These are phyloP conservation scores for Capsicum pubescens DNA, from an alignment of 257 asterid genomes.

Conservation along the genomic window DNA sequence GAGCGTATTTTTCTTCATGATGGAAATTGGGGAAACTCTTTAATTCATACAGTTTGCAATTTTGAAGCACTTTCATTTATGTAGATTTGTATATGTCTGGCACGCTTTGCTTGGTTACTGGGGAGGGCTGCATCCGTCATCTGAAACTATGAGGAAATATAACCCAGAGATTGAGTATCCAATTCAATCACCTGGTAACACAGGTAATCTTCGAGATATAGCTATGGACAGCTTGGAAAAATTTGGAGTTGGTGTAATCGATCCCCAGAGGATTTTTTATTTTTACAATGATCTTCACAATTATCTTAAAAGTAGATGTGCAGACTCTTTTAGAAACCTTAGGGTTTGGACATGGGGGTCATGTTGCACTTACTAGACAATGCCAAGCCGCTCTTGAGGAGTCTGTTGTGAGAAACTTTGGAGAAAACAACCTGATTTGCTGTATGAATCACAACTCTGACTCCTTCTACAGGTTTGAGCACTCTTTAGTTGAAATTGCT, in stretches of 20 bases:
- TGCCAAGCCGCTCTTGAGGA: no score
- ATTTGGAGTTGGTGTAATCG: slow-evolving; percentile 69
- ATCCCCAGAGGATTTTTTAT: slow-evolving; percentile 49
- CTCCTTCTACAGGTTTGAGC: no score
- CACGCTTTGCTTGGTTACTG: slow-evolving; percentile 79
- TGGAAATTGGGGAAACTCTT: background rate
- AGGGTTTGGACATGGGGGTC: no score
- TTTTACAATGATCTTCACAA: slow-evolving; percentile 75
- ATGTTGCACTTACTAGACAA: no score
- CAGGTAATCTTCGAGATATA: slow-evolving; percentile 56
- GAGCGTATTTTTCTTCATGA: background rate
- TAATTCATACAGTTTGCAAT: background rate
- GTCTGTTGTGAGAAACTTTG: no score
- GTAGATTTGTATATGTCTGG: slow-evolving; percentile 63
- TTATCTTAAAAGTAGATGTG: slow-evolving; percentile 80
- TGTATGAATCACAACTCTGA: no score
- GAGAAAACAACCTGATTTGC: no score
- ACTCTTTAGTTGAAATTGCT: no score
- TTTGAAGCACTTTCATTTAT: slow-evolving; percentile 1
- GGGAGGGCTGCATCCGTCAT: slow-evolving; percentile 62
- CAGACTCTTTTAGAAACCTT: slow-evolving; percentile 58
- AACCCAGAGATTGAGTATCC: slow-evolving; percentile 65
- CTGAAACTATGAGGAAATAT: slow-evolving; percentile 54
- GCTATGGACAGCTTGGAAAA: slow-evolving; percentile 67
- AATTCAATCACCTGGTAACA: slow-evolving; percentile 59